Percentiles rank a stretch among this genome's conserved stretches.
Conservation (phyloP, 345 rosid genomes). For the Erysimum cheiranthoides region DNA sequence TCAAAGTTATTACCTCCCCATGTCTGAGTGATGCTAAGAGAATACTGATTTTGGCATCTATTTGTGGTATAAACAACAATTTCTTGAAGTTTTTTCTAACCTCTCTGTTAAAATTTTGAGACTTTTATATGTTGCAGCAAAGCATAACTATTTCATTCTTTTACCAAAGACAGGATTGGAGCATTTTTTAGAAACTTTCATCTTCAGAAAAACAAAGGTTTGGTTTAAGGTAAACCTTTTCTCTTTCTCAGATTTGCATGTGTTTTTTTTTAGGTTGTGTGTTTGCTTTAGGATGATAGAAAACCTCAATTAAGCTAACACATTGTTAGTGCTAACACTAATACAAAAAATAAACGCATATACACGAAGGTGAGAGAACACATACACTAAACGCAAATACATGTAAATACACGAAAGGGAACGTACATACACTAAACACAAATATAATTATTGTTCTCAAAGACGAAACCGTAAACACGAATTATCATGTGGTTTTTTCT, state of each 20-base stretch:
- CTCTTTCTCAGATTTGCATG: background rate
- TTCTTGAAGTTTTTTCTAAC: no score
- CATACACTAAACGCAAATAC: no score
- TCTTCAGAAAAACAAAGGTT: background rate
- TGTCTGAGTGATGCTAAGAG: background rate
- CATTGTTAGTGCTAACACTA: background rate
- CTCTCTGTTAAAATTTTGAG: no score
- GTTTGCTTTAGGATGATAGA: background rate
- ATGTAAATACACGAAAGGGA: no score
- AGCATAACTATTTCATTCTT: no score
- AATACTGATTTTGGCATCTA: background rate
- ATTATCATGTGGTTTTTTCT: no score
- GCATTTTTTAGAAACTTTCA: no score
- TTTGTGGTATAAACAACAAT: background rate
- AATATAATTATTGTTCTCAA: background rate
- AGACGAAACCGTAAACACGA: background rate
- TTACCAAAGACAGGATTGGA: no score
- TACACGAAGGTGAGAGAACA: no score
- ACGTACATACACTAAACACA: background rate
- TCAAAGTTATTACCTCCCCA: background rate
- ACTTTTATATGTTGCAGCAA: no score
- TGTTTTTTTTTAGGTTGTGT: background rate
- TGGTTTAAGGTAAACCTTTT: background rate
- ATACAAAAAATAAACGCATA: background rate
- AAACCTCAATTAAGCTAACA: background rate